Base-by-base conservation (phyloP, 495 filamentous ascomycete species). In the Aspergillus ellipticus region DNA sequence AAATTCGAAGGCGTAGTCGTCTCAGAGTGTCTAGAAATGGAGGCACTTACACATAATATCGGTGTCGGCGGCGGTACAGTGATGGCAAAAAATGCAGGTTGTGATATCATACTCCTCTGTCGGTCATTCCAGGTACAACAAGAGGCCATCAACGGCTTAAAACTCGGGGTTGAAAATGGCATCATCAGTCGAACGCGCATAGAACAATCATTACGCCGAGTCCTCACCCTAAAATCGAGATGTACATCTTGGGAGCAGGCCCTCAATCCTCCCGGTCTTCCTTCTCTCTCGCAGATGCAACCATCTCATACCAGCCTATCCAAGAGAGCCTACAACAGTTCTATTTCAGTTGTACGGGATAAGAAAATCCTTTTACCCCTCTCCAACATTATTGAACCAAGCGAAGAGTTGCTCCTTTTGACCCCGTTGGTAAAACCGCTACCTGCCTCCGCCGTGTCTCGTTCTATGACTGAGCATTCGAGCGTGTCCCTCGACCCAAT, bases 21-120 rank as follows among this genome's bases (percentile, higher is more conserved):
- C 42, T 95, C 90, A 0, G 91, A 96, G 63, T 96, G 91, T 54
- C 76, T 96, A n/a, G 91, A 96, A 68, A 96, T 96, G 91, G 91
- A 96, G 60, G 89, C 90, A 0, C 78, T 96, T 13, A 88, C 87
- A 49, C 89, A 92, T 58, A 92, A 96, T 58, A 94, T 96, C 58
- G 91, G 91, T 11, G 89, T 96, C n/a, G 87, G 89, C 54, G 90
- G 90, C 13, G 90, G 91, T 15, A 94, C 89, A 0, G 89, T 96
- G 52, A 96, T 96, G 91, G 91, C 91, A 0, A 89, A 95, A 54
- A 92, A 94, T 66, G 91, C 91, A 16, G 91, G 91, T 26, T 96
- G 90, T 65, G 91, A 96, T 74, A 71, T 95, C 31, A 82, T 96
- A 15, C 78, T 96, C 13, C 78, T 95, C 11, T 96, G 91, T 63